Conservation (phyloP, 2,329 filamentous ascomycete species). For the Biscogniauxia mediterranea region DNA sequence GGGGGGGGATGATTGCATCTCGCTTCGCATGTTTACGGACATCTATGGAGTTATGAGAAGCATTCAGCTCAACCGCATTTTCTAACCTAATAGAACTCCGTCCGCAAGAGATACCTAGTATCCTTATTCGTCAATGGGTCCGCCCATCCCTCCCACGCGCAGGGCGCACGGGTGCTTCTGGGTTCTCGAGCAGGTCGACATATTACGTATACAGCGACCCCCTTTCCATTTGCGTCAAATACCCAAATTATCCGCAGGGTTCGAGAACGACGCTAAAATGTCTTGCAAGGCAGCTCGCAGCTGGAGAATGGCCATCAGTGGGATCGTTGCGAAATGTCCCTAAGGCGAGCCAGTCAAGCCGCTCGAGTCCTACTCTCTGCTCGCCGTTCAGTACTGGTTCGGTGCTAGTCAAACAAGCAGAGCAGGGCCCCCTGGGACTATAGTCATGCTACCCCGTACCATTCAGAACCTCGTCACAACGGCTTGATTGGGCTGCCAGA, state of each 20-base stretch:
- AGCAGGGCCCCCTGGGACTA: neutral
- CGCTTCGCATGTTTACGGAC: neutral
- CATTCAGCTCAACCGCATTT: neutral
- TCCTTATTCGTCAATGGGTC: neutral
- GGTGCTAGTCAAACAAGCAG: neutral
- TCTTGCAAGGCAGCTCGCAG: too few species aligned
- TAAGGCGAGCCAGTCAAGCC: neutral
- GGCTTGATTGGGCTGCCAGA: neutral
- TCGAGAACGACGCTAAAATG: too few species aligned
- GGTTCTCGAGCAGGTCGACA: too few species aligned
- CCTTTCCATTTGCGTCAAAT: neutral
- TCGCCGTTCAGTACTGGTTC: neutral
- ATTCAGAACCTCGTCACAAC: neutral
- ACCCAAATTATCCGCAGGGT: too few species aligned
- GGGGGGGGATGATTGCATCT: too few species aligned
- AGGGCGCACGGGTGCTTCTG: neutral
- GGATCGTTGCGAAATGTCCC: neutral
- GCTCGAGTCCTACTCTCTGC: neutral
- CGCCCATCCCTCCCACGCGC: too few species aligned
- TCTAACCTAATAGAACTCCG: neutral
- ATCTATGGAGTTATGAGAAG: neutral
- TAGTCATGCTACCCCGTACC: neutral
- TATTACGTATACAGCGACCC: neutral
- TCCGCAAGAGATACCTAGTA: neutral
- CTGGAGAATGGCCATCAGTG: neutral